Evolutionary conservation across 2,329 filamentous ascomycete species (phyloP), one percentile per base, ranked within the genome.

Genomic region (Hymenoscyphus occultus): DNA sequence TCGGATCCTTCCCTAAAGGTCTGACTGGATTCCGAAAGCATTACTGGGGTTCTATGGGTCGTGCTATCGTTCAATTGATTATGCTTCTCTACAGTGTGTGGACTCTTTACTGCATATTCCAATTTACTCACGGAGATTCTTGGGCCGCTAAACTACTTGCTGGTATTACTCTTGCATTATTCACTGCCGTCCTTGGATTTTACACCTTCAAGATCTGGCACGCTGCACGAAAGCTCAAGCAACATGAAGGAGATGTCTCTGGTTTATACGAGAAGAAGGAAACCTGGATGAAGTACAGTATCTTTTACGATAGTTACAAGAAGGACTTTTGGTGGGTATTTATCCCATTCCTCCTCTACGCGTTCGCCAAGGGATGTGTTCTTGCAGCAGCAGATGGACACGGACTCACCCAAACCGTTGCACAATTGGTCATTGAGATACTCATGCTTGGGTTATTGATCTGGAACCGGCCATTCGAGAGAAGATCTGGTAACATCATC

Each of bases 301-400:
- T 97, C 68, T 98, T 99, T 80, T 99, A 99, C 81, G 95, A 98
- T 74, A 90, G 89, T 72, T 98, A 97, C 83, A 93, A 92, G 80
- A 92, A 91, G 78, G 87, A 89, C 72, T 97, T 94, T 81, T 99
- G 95, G 95, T 98, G 94, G 94, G 79, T 97, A 31, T 98, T 99
- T 75, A 84, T 98, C 14, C 95, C 95, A 0, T 82, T 85, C 67
- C 97, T 98, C 74, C 67, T 93, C 69, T 98, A 98, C 82, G 90
- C 93, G 82, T 93, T 97, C 74, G 89, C 87, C 75, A 95, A 95
- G 80, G 93, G 94, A 63, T 90, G 88, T 67, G 87, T 94, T 65
- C 88, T 98, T 70, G 94, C 94, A 14, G 91, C 87, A 39, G 92
- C 86, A 56, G 90, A 97, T 74, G 93, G 93, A 13, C 87, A 96